phyloP scores from a whole-genome alignment of 768 basidiomycete genomes.

The Chiua virens region DNA sequence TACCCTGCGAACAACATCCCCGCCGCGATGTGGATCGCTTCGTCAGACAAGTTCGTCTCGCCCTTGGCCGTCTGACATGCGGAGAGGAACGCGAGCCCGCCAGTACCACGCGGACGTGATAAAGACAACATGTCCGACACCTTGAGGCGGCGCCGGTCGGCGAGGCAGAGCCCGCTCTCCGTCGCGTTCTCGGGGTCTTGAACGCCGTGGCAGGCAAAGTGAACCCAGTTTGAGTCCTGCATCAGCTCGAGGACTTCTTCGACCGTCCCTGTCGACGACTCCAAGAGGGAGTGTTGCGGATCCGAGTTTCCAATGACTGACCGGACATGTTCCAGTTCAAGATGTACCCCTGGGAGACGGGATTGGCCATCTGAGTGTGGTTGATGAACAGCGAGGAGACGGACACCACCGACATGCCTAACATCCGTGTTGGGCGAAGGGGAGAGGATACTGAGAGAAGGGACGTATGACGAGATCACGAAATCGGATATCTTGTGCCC shows the following conservation, averaged over 20 bases:
- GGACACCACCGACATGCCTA: neutral
- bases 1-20: slow-evolving; percentile 39
- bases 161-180: slow-evolving; percentile 24
- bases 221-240: slow-evolving; percentile 12
- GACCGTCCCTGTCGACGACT: neutral
- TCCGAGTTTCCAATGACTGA: neutral
- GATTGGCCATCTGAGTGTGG: slow-evolving; percentile 10
- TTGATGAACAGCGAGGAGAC: slow-evolving; percentile 10
- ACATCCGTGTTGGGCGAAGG: neutral
- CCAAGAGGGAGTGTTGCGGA: neutral
- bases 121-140: slow-evolving; percentile 4
- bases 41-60: slow-evolving; percentile 31
- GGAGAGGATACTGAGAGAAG: slow-evolving; percentile 22
- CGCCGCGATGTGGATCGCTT: slow-evolving; percentile 43
- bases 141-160: neutral
- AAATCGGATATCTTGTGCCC: neutral
- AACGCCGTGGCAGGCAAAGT: slow-evolving; percentile 34
- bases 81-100: slow-evolving; percentile 42
- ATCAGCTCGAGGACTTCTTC: neutral
- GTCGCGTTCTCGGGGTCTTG: slow-evolving; percentile 21
- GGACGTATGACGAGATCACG: slow-evolving; percentile 26
- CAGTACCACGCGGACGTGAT: slow-evolving; percentile 18
- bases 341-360: slow-evolving; percentile 5
- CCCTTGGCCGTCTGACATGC: slow-evolving; percentile 47
- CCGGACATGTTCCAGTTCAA: slow-evolving; percentile 21